A percentile compares a stretch with the other conserved stretches of the same genome.
Conservation (phyloP, 2,329 filamentous ascomycete species). For the Fusarium lyarnte region DNA sequence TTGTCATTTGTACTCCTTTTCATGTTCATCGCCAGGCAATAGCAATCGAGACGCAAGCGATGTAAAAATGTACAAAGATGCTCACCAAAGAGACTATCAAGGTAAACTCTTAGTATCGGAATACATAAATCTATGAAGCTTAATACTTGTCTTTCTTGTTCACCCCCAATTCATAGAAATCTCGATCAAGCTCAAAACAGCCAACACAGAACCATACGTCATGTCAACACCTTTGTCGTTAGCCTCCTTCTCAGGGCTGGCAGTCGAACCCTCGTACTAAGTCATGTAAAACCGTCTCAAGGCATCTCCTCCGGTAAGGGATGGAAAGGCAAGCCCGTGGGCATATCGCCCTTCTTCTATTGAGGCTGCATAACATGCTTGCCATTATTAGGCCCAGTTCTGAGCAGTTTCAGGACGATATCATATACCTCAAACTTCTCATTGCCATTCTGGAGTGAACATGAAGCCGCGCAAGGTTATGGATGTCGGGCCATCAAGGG, state of each 20-base stretch:
- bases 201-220: background rate
- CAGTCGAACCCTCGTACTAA: rapidly evolving
- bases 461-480: too few species aligned
- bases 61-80: too few species aligned
- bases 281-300: rapidly evolving
- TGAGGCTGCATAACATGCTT: rapidly evolving
- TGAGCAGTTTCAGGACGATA: background rate
- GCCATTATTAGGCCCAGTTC: too few species aligned
- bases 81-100: too few species aligned
- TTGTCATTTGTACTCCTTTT: background rate
- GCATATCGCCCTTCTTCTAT: background rate
- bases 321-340: rapidly evolving
- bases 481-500: too few species aligned
- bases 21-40: background rate
- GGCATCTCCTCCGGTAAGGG: rapidly evolving
- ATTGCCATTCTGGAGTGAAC: background rate
- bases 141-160: rapidly evolving
- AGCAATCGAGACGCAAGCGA: background rate
- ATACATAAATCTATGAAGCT: background rate
- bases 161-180: background rate
- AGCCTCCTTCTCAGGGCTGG: background rate
- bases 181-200: background rate
- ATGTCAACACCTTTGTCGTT: background rate
- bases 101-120: too few species aligned
- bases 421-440: rapidly evolving